Conservation (phyloP, 352 stramenopile species). For the Phytophthora hibernalis region DNA sequence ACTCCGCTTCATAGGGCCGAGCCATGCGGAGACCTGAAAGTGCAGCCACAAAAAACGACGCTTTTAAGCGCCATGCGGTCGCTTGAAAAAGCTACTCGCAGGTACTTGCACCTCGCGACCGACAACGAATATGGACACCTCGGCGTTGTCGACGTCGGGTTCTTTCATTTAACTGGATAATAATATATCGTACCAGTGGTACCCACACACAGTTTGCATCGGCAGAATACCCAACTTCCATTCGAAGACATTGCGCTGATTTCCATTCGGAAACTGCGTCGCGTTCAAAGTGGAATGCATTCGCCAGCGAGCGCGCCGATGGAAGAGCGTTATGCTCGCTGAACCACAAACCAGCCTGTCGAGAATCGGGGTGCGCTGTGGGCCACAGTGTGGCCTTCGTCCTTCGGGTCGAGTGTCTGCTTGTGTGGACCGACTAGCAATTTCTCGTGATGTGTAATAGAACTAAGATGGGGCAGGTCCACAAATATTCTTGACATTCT, state of each 20-base stretch:
- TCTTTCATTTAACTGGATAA: constrained; percentile 8
- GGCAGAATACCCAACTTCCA: constrained; percentile 15
- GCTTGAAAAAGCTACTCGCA: constrained; percentile 19
- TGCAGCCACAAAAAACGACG: neutral
- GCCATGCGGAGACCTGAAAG: too few relatives aligned
- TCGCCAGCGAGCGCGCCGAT: neutral
- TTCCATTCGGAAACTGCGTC: neutral
- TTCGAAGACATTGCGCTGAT: neutral
- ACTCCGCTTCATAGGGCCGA: neutral
- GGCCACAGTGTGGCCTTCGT: constrained; percentile 4
- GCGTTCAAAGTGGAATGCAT: neutral
- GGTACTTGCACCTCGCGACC: constrained; percentile 2
- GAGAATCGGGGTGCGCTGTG: neutral
- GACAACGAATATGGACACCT: constrained; percentile 24
- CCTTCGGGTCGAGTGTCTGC: constrained; percentile 10
- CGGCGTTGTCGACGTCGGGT: constrained; percentile 12
- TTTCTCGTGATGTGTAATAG: constrained; percentile 31
- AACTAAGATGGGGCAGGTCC: constrained; percentile 24
- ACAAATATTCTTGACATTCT: constrained; percentile 31
- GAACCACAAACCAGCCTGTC: constrained; percentile 19
- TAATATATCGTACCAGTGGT: neutral
- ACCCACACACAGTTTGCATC: neutral
- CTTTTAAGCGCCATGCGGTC: constrained; percentile 16
- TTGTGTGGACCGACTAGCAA: constrained; percentile 29
- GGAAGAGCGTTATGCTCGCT: neutral